Evolutionary conservation across 805 yeast genomes (phyloP), one percentile per base, ranked within the genome.

Genomic region (Yarrowia porcina): DNA sequence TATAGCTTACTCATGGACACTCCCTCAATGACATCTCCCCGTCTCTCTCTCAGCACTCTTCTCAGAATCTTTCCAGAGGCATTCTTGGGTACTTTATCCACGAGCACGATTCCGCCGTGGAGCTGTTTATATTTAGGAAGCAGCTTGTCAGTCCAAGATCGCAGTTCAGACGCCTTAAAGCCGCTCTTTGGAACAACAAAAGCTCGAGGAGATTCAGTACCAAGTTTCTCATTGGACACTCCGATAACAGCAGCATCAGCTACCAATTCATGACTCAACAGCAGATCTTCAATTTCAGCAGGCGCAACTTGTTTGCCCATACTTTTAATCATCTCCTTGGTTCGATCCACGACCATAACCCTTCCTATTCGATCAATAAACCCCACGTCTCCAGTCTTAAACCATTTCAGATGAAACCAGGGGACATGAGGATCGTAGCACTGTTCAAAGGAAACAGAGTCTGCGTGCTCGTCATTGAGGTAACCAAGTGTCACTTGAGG

Each of bases 21-120:
- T 3, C 66, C 69, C 20, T 56, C 54, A n/a, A 63, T 69, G 4
- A 60, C 36, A 32, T 66, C 67, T 23, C 64, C 66, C n/a, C 66
- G 65, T 8, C 72, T 65, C n/a, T 89, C 89, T 78, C 96, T 83
- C 75, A 91, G 80, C 63, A 88, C 83, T 80, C 97, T 85, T 81
- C 97, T 85, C 86, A 90, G 87, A 70, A 92, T 90, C 81, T 92
- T 92, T 68, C 97, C 97, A 3, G 96, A 88, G 76, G 97, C 85
- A 28, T 96, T 89, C 82, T 92, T 92, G 74, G 97, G 97, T 72
- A 92, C 82, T 71, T 86, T 94, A 64, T 84, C 88, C 41, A 90
- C 87, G 61, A 88, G 78, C 65, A 87, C 83, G 64, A 89, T 82
- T n/a, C 78, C 79, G 3, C 77, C 79, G 75, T 76, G 75, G 3